Conservation (phyloP, 2,329 filamentous ascomycete species). For the Phaeosphaeria sp. region DNA sequence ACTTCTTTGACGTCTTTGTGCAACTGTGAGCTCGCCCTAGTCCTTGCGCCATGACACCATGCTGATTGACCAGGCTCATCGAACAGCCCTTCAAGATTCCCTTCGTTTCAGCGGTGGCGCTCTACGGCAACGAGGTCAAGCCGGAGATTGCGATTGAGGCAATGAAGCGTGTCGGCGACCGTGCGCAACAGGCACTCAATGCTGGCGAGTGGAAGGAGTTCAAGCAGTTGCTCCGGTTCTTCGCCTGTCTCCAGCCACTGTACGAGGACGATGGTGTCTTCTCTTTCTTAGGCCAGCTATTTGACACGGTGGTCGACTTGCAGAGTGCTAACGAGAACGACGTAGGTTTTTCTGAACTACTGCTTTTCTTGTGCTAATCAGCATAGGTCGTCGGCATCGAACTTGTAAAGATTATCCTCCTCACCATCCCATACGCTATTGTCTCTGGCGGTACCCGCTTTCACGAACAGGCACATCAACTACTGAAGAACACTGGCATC, state of each 20-base stretch:
- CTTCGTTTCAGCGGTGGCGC: slow-evolving; percentile 83
- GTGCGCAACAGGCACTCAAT: slow-evolving; percentile 71
- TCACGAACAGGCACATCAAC: slow-evolving; percentile 73
- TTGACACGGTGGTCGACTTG: slow-evolving; percentile 86
- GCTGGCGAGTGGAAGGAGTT: slow-evolving; percentile 85
- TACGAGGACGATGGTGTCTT: slow-evolving; percentile 87
- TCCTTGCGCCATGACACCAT: background rate
- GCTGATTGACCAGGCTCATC: slow-evolving; percentile 58
- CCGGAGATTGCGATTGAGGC: slow-evolving; percentile 76
- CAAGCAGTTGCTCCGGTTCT: slow-evolving; percentile 87
- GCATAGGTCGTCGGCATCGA: slow-evolving; percentile 71
- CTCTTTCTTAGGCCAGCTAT: slow-evolving; percentile 85
- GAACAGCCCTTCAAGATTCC: slow-evolving; percentile 99
- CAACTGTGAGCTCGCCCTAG: slow-evolving; percentile 65
- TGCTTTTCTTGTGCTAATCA: slow-evolving; percentile 12
- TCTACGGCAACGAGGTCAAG: slow-evolving; percentile 79
- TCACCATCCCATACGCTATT: slow-evolving; percentile 87
- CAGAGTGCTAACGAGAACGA: slow-evolving; percentile 94
- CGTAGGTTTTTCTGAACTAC: slow-evolving; percentile 60
- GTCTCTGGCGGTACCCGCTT: slow-evolving; percentile 50
- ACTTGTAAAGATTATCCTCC: slow-evolving; percentile 93
- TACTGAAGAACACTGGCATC: slow-evolving; percentile 94
- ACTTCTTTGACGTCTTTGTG: slow-evolving; percentile 75
- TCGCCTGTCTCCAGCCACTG: slow-evolving; percentile 83
- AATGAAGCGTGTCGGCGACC: slow-evolving; percentile 66